These are phyloP conservation scores for Epichloe scottii DNA, from an alignment of 2,329 filamentous ascomycete species.

Conservation along the genomic window DNA sequence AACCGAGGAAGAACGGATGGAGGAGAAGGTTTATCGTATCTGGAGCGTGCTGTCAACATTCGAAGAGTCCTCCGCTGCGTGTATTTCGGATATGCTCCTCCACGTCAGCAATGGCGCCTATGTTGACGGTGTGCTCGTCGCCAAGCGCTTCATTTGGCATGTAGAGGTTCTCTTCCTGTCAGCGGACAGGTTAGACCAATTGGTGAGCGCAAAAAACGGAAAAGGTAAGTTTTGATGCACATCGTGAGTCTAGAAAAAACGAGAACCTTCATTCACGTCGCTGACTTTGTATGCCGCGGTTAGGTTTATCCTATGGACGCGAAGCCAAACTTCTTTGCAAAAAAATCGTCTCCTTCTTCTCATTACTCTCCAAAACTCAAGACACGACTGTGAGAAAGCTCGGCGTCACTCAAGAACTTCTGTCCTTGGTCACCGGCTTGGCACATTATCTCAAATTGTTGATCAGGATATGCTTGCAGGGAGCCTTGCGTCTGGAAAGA, in stretches of 20 bases:
- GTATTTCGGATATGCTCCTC: conserved; percentile 97
- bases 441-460: conserved; percentile 96
- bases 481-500: conserved; percentile 78
- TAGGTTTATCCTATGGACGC: conserved; percentile 77
- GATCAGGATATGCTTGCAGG: conserved; percentile 92
- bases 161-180: conserved; percentile 86
- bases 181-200: conserved; percentile 70
- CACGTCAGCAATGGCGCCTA: conserved; percentile 98
- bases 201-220: conserved; percentile 54
- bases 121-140: conserved; percentile 85
- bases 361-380: conserved; percentile 85
- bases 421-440: conserved; percentile 91
- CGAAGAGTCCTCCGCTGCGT: conserved; percentile 93
- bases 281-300: background rate
- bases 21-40: conserved; percentile 94
- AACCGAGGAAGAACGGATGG: conserved; percentile 82
- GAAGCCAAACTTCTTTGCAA: conserved; percentile 99
- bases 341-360: conserved; percentile 97
- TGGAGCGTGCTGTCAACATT: conserved; percentile 97
- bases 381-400: conserved; percentile 82
- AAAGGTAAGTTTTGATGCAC: conserved; percentile 48
- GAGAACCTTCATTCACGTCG: background rate
- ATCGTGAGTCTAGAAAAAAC: background rate
- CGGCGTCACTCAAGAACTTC: conserved; percentile 91
- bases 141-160: conserved; percentile 91